Evolutionary conservation across 1,284 basidiomycete species (phyloP).

Genomic region (Trichosporon coremiiforme): DNA sequence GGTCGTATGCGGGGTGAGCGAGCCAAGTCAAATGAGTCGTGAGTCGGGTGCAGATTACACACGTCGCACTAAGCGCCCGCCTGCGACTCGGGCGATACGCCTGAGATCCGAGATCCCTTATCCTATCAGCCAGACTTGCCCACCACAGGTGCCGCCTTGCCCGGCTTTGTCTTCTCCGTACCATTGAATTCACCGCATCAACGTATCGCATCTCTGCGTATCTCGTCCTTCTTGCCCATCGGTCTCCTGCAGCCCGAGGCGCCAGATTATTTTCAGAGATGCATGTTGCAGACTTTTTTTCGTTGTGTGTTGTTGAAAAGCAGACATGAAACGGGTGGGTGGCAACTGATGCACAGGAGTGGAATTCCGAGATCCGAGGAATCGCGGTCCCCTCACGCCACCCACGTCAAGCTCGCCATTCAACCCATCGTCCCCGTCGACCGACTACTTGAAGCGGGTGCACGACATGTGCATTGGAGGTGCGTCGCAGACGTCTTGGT

Average conservation of each 20-base stretch:
- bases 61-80: conserved; percentile 10
- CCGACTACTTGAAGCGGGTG: neutral
- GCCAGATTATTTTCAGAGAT: neutral
- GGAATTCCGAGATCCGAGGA: conserved; percentile 14
- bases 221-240: neutral
- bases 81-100: neutral
- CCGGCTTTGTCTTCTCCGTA: neutral
- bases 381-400: conserved; percentile 1
- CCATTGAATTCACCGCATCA: neutral
- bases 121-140: neutral
- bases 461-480: neutral
- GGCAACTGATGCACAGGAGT: neutral
- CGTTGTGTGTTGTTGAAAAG: neutral
- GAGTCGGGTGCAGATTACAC: neutral
- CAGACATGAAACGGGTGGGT: neutral
- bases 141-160: neutral
- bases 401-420: neutral
- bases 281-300: neutral
- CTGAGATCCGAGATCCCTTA: neutral
- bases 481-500: no score
- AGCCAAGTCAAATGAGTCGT: no score
- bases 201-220: neutral
- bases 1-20: neutral
- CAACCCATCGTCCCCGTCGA: neutral
- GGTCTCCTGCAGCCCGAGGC: no score